These are phyloP conservation scores for Fomitopsis pulvina DNA, from an alignment of 768 basidiomycete genomes.

Conservation along the genomic window DNA sequence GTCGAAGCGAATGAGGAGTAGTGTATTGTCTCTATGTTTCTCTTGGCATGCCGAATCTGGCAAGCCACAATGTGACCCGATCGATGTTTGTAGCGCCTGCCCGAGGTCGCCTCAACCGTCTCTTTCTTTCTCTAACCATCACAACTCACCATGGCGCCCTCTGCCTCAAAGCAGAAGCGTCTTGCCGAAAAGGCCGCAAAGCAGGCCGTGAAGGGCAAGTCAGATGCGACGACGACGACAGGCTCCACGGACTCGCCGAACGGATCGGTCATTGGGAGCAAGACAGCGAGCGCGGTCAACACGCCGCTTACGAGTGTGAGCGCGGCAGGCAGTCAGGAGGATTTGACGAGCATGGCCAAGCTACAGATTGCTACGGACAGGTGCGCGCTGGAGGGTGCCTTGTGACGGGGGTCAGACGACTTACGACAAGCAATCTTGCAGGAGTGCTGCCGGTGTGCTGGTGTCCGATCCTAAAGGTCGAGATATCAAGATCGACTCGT, in stretches of 20 bases:
- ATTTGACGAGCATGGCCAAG: slow-evolving; percentile 83
- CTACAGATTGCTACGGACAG: slow-evolving; percentile 86
- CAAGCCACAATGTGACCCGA: slow-evolving; percentile 18
- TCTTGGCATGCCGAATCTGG: slow-evolving; percentile 9
- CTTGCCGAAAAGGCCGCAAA: slow-evolving; percentile 92
- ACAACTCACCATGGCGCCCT: slow-evolving; percentile 40
- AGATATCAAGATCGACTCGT: slow-evolving; percentile 96
- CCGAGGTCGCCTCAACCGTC: neutral
- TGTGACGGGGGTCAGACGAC: neutral
- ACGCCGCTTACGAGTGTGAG: slow-evolving; percentile 84
- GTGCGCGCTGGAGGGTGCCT: slow-evolving; percentile 30
- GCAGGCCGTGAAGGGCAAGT: slow-evolving; percentile 51
- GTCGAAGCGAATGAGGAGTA: neutral
- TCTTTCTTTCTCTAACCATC: neutral
- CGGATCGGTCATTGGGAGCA: slow-evolving; percentile 57
- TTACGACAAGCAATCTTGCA: slow-evolving; percentile 28
- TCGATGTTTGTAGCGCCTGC: slow-evolving; percentile 4
- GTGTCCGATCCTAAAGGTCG: slow-evolving; percentile 89
- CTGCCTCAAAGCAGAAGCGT: slow-evolving; percentile 86
- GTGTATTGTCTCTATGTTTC: neutral
- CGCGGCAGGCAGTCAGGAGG: slow-evolving; percentile 74
- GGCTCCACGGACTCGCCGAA: slow-evolving; percentile 57
- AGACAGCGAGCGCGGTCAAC: slow-evolving; percentile 51
- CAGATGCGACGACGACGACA: slow-evolving; percentile 40
- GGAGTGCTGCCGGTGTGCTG: slow-evolving; percentile 88